Evolutionary conservation across 2,329 filamentous ascomycete species (phyloP), one percentile per base, ranked within the genome.

Genomic region (Alternaria infectoria): DNA sequence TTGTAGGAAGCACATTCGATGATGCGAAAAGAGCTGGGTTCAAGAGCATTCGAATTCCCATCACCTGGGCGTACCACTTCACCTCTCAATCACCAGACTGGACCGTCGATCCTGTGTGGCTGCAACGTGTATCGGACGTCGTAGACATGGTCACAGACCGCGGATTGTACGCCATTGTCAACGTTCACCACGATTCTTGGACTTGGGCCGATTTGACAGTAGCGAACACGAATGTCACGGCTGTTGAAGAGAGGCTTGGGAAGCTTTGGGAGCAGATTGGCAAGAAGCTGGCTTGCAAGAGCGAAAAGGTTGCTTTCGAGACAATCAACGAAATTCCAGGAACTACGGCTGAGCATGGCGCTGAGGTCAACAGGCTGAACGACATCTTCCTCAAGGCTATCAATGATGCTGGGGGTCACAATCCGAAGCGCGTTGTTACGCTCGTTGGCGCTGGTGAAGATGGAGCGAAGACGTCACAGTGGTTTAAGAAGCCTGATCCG

Each of bases 101-200:
- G 83, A 85, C 80, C 3, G 83, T 89, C 19, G 82, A 88, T 64
- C 71, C 83, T 0, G 76, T 76, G 0, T 89, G 86, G 87, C 80
- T 89, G 46, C 81, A 87, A 60, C 81, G 87, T 11, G 87, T 89
- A 2, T 84, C 84, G 2, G 84, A 86, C 30, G 87, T 89, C 2
- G 78, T 89, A 10, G 86, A 88, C 66, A 83, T 86, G 82, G 83
- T 86, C 7, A 82, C 85, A 0, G 76, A 81, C 3, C 80, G 83
- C 1, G 85, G 81, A 3, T 74, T 89, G 5, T 86, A 84, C 61
- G 83, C 84, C 0, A 80, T 89, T 25, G 82, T 88, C 12, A 88
- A 89, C 63, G 84, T 87, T 7, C 87, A 89, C 64, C 87, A 89
- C 61, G 87, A 90, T 67, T 86, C 83, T 10, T 87, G 83, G 85